phyloP scores from a whole-genome alignment of 116 monocot species.

The Iris pallida region DNA sequence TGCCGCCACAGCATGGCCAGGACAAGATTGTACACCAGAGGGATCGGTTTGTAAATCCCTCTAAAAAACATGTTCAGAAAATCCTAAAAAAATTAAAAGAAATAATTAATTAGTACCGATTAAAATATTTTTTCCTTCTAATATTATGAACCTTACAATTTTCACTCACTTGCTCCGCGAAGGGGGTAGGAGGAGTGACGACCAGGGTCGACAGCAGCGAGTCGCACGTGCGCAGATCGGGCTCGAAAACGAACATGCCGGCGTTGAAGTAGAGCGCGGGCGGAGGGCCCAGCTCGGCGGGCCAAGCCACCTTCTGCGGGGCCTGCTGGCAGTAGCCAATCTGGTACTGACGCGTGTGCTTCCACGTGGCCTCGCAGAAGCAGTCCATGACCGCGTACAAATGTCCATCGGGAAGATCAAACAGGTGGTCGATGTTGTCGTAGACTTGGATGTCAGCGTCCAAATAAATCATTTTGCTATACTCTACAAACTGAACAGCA shows the following conservation, averaged over 20 bases:
- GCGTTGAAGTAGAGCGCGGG: conserved; percentile 79
- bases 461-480: conserved; percentile 26
- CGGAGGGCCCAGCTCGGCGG: conserved; percentile 33
- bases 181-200: conserved; percentile 45
- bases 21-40: conserved; percentile 52
- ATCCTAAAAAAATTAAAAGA: conserved; percentile 30
- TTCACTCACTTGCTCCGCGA: conserved; percentile 55
- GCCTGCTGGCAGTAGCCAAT: conserved; percentile 82
- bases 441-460: conserved; percentile 37
- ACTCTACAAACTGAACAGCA: conserved; percentile 27
- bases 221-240: conserved; percentile 36
- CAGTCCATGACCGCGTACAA: conserved; percentile 87
- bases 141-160: not conserved
- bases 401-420: conserved; percentile 26
- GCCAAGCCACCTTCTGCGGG: conserved; percentile 57
- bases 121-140: too few species aligned
- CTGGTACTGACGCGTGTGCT: conserved; percentile 57
- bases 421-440: conserved; percentile 34
- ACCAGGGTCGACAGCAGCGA: conserved; percentile 30
- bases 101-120: not conserved
- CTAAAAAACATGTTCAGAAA: conserved; percentile 66
- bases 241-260: conserved; percentile 81
- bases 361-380: conserved; percentile 85
- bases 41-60: conserved; percentile 63
- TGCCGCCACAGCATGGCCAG: conserved; percentile 78